Percentiles rank a stretch among this genome's conserved stretches.
Conservation (phyloP, 75 land plant species). For the Sequoia sempervirens region DNA sequence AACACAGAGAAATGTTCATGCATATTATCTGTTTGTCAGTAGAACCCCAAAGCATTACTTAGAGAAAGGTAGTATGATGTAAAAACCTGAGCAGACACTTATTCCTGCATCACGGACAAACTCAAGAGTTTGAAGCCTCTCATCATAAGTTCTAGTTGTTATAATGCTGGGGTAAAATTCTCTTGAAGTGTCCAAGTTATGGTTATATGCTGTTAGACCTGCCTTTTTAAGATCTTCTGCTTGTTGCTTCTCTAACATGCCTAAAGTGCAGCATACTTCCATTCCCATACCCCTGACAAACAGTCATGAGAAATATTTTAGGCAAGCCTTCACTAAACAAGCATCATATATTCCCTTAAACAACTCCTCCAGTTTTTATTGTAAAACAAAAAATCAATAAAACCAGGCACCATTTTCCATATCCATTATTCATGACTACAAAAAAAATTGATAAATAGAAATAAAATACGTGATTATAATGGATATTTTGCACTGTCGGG, state of each 20-base stretch:
- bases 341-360: background rate
- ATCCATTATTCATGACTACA: background rate
- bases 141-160: constrained; percentile 95
- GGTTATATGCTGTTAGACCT: constrained; percentile 97
- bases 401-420: background rate
- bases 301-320: background rate
- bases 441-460: background rate
- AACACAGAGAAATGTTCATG: background rate
- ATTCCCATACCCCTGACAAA: constrained; percentile 90
- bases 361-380: background rate
- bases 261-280: constrained; percentile 99
- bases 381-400: background rate
- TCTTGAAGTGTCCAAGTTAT: constrained; percentile 96
- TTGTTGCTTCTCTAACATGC: constrained; percentile 97
- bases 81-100: constrained; percentile 93
- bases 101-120: constrained; percentile 96
- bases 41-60: constrained; percentile 1
- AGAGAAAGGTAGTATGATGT: background rate
- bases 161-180: constrained; percentile 94
- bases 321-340: background rate
- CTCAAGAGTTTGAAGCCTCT: constrained; percentile 80
- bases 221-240: constrained; percentile 89
- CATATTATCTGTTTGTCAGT: background rate
- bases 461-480: background rate
- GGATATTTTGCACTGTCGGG: no score